Evolutionary conservation across 495 filamentous ascomycete genomes (phyloP), one percentile per base, ranked within the genome.

Genomic region (Lasiosphaeria ovina): DNA sequence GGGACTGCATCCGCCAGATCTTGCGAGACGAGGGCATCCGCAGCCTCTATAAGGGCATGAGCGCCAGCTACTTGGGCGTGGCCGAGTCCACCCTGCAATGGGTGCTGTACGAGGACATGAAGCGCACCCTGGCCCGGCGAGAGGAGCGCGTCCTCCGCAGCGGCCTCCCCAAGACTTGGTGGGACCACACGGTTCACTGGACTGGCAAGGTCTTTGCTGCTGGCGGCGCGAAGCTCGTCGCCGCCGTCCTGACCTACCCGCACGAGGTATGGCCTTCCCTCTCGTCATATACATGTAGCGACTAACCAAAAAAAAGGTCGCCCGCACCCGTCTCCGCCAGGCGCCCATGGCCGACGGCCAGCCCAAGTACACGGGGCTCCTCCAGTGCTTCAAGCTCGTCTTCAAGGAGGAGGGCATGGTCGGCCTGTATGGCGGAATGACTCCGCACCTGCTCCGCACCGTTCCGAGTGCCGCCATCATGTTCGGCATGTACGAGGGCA

Each of bases 401-500:
- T 90, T 83, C 71, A 90, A 89, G 66, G 89, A 96, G 70, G 92
- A 96, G 76, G 90, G 92, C 35, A 80, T 94, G 75, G 79, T 83
- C 2, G 88, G 84, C 7, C 74, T 96, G 55, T 96, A 96, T 67
- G 92, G 92, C 57, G 92, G 92, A 12, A 73, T 96, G 67, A 91
- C 89, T 35, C 90, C 92, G 32, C 92, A 96, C 70, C 85, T 96
- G 66, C 79, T 93, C 62, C 84, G 92, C 40, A 92, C 92, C 11
- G 90, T 96, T 3, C 92, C 92, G 5, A 92, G 89, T 54, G 92
- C 92, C 11, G 89, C 89, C 54, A 93, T 96, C 69, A 96, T 93
- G 81, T 93, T 96, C 66, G 91, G 91, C 60, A 92, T 91, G 72
- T 96, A 96, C 72, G 91, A 96, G 72, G 85, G 83, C 35, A 90